These are phyloP conservation scores for Aspergillus sp. DNA, from an alignment of 2,329 filamentous ascomycete genomes.

Conservation along the genomic window DNA sequence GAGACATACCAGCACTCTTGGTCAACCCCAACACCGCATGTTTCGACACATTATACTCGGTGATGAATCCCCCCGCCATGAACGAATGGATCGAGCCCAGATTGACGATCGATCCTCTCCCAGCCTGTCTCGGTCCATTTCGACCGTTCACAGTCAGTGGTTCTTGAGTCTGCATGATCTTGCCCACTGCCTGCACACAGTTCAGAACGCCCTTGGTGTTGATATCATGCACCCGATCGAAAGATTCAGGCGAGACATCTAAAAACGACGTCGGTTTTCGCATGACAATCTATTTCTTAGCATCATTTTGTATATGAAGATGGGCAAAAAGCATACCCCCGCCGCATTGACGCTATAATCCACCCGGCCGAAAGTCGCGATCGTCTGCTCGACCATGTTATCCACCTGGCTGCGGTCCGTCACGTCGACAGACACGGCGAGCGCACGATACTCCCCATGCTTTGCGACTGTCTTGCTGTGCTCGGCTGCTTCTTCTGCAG, in stretches of 20 bases:
- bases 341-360: conserved; percentile 22
- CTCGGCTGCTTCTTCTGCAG: conserved; percentile 13
- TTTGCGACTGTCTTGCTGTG: conserved; percentile 18
- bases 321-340: conserved; percentile 7
- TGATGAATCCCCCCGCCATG: conserved; percentile 29
- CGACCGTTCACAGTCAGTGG: conserved; percentile 34
- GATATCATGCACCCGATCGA: conserved; percentile 29
- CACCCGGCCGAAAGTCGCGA: conserved; percentile 17
- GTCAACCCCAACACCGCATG: conserved; percentile 43
- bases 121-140: conserved; percentile 10
- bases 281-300: neutral
- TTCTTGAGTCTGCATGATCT: conserved; percentile 10
- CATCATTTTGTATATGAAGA: too few relatives aligned
- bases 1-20: conserved; percentile 27
- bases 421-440: conserved; percentile 22
- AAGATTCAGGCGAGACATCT: conserved; percentile 19
- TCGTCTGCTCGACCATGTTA: conserved; percentile 14
- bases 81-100: conserved; percentile 29
- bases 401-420: conserved; percentile 14
- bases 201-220: conserved; percentile 39
- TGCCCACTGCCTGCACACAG: conserved; percentile 28
- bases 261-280: neutral
- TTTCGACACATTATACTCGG: conserved; percentile 38
- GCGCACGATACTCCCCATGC: conserved; percentile 14
- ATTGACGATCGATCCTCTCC: conserved; percentile 34